Percentiles rank a stretch among this genome's conserved stretches.
Conservation (phyloP, 352 stramenopile species). For the Pythium brachiatum region DNA sequence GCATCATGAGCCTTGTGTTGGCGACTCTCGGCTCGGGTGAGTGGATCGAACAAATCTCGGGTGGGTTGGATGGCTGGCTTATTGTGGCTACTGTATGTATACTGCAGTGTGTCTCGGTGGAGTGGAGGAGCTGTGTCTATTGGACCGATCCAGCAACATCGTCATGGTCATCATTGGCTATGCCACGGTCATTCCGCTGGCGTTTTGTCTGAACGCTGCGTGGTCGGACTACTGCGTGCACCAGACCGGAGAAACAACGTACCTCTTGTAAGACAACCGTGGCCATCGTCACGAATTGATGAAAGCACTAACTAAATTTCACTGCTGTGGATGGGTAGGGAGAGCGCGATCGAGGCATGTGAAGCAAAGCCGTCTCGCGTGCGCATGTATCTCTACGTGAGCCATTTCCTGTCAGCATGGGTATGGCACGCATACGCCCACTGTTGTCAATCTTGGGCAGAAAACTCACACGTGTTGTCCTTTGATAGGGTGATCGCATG, state of each 20-base stretch:
- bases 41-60: neutral
- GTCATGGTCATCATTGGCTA: constrained; percentile 58
- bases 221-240: constrained; percentile 31
- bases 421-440: constrained; percentile 28
- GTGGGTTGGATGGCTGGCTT: too few relatives aligned
- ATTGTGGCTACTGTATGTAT: too few relatives aligned
- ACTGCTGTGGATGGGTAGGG: neutral
- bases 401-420: constrained; percentile 76
- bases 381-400: constrained; percentile 67
- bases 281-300: too few relatives aligned
- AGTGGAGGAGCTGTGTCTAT: constrained; percentile 36
- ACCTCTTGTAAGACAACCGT: constrained; percentile 48
- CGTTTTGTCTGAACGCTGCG: constrained; percentile 33
- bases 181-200: constrained; percentile 44
- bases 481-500: constrained; percentile 62
- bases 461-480: neutral
- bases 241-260: constrained; percentile 22
- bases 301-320: too few relatives aligned
- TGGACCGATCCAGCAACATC: constrained; percentile 46
- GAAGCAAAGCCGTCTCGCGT: constrained; percentile 31
- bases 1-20: constrained; percentile 40
- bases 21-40: constrained; percentile 41
- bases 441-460: too few relatives aligned
- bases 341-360: neutral
- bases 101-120: constrained; percentile 34